phyloP scores from a whole-genome alignment of 169 alveolate species.

The Babesia ovis region DNA sequence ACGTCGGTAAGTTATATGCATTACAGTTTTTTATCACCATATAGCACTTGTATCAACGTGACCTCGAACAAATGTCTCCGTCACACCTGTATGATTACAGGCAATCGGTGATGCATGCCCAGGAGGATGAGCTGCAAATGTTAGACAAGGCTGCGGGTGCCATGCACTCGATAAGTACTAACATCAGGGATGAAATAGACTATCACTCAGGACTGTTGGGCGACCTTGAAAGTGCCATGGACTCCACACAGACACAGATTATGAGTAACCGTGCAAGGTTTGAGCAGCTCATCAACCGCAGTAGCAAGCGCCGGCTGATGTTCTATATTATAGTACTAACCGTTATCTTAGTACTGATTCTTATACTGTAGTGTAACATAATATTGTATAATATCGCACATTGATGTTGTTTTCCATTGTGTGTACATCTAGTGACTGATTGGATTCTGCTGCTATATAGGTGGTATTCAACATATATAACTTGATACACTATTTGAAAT shows the following conservation, averaged over 20 bases:
- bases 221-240: constrained; percentile 71
- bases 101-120: constrained; percentile 72
- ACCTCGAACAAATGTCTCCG: constrained; percentile 28
- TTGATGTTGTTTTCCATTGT: background rate
- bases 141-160: constrained; percentile 75
- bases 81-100: constrained; percentile 45
- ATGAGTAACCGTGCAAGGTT: constrained; percentile 69
- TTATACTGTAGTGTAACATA: constrained; percentile 38
- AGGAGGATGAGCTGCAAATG: constrained; percentile 72
- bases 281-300: constrained; percentile 59
- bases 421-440: no score
- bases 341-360: constrained; percentile 54
- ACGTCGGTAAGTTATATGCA: background rate
- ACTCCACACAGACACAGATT: constrained; percentile 63
- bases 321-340: constrained; percentile 66
- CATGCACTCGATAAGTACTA: constrained; percentile 70
- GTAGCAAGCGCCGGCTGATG: constrained; percentile 69
- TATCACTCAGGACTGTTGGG: constrained; percentile 71
- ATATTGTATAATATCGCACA: constrained; percentile 12
- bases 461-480: no score
- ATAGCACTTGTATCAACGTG: no score
- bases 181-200: constrained; percentile 73
- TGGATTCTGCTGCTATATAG: no score
- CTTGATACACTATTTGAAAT: no score
- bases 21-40: background rate